Percentiles rank a stretch among this genome's conserved stretches.
Conservation (phyloP, 257 asterid genomes). For the Plantago elongata region DNA sequence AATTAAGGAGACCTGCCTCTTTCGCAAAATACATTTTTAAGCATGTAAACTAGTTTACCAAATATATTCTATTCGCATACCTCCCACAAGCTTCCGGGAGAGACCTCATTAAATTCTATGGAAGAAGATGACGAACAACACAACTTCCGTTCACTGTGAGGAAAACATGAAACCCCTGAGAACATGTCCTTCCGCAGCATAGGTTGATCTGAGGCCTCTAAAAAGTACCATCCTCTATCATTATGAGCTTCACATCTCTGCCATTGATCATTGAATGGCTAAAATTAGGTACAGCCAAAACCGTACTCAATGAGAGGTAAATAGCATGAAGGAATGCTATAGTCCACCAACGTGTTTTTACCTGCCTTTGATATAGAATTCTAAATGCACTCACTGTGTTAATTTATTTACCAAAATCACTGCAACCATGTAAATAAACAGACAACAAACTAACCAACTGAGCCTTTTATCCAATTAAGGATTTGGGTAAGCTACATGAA, state of each 20-base stretch:
- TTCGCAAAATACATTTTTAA: conserved; percentile 7
- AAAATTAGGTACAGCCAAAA: too few relatives aligned
- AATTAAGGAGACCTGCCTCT: neutral
- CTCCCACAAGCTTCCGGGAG: conserved; percentile 93
- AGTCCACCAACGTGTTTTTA: neutral
- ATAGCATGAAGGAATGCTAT: neutral
- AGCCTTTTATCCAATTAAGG: too few relatives aligned
- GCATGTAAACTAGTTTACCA: conserved; percentile 11
- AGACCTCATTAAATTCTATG: conserved; percentile 38
- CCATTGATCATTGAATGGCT: neutral
- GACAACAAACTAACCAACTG: too few relatives aligned
- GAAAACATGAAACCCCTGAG: conserved; percentile 27
- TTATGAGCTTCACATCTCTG: conserved; percentile 57
- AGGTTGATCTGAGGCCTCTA: conserved; percentile 28
- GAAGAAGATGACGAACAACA: conserved; percentile 44
- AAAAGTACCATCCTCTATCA: conserved; percentile 34
- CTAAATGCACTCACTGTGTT: neutral
- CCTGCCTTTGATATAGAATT: neutral
- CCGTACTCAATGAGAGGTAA: neutral
- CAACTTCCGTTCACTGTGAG: conserved; percentile 45
- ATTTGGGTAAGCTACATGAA: too few relatives aligned
- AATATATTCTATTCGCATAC: conserved; percentile 32
- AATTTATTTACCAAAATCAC: neutral
- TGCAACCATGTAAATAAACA: neutral
- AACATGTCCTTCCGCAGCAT: conserved; percentile 27